phyloP scores from a whole-genome alignment of 2,329 filamentous ascomycete genomes.

The Diaporthe velutina region DNA sequence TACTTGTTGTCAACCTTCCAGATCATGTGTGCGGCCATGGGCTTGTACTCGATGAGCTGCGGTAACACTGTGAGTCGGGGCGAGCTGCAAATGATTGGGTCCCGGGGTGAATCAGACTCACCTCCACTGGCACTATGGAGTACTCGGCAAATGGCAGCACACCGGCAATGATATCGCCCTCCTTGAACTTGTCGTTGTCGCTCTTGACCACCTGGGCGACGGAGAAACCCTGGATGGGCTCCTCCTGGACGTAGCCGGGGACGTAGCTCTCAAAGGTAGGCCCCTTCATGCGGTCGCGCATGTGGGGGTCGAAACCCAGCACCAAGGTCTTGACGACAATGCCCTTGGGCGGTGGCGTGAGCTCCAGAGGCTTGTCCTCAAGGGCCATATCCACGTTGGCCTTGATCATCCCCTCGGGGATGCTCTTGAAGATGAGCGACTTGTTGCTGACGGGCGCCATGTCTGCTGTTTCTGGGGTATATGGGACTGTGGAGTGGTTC shows the following conservation, averaged over 20 bases:
- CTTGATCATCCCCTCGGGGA: constrained; percentile 32
- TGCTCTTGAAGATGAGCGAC: constrained; percentile 34
- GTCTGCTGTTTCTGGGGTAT: not conserved
- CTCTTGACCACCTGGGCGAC: constrained; percentile 37
- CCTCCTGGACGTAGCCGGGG: constrained; percentile 29
- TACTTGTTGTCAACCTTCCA: constrained; percentile 74
- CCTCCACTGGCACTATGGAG: constrained; percentile 59
- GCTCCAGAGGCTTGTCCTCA: constrained; percentile 28
- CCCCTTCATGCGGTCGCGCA: constrained; percentile 39
- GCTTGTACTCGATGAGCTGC: constrained; percentile 35
- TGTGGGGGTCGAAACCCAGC: constrained; percentile 39
- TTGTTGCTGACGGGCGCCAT: constrained; percentile 37
- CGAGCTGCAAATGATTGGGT: not conserved
- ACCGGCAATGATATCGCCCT: constrained; percentile 71
- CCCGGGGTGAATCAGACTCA: constrained; percentile 42
- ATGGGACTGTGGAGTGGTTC: not conserved
- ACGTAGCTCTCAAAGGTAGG: constrained; percentile 38
- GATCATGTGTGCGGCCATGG: constrained; percentile 31
- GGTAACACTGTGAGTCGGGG: not conserved
- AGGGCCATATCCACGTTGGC: constrained; percentile 36
- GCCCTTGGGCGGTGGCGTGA: constrained; percentile 36
- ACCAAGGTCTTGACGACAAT: constrained; percentile 36
- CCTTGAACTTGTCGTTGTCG: constrained; percentile 33
- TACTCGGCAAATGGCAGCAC: constrained; percentile 73
- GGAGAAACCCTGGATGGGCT: constrained; percentile 37